Evolutionary conservation across 805 yeast species (phyloP).

Genomic region (Zygosaccharomyces kombuchaensis): DNA sequence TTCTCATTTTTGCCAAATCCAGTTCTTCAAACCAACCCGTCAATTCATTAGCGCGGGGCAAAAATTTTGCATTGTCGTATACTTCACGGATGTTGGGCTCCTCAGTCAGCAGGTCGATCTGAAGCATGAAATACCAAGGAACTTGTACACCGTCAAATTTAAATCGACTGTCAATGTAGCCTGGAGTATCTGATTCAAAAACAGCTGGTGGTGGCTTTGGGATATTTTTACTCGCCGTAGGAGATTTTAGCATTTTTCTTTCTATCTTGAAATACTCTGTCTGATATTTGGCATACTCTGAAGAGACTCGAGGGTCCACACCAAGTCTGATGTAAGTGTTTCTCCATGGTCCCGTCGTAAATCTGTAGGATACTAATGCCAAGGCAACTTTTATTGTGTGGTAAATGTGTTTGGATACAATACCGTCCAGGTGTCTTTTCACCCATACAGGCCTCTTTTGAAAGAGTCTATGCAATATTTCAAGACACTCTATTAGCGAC

Average conservation of each 20-base stretch:
- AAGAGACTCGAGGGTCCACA: slow-evolving; percentile 62
- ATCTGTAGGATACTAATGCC: slow-evolving; percentile 78
- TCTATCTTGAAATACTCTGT: slow-evolving; percentile 68
- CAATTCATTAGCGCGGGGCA: slow-evolving; percentile 40
- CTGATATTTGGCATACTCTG: slow-evolving; percentile 60
- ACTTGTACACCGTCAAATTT: slow-evolving; percentile 67
- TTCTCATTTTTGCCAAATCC: slow-evolving; percentile 59
- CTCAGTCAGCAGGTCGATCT: slow-evolving; percentile 73
- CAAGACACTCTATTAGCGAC: slow-evolving; percentile 30
- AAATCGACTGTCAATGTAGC: slow-evolving; percentile 44
- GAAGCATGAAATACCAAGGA: slow-evolving; percentile 69
- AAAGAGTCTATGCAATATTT: slow-evolving; percentile 44
- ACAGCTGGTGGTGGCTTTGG: slow-evolving; percentile 31
- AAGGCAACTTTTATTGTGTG: slow-evolving; percentile 63
- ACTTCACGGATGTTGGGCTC: slow-evolving; percentile 49
- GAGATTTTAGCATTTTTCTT: slow-evolving; percentile 25
- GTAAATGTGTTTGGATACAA: slow-evolving; percentile 44
- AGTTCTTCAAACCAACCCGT: slow-evolving; percentile 74
- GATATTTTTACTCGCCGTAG: slow-evolving; percentile 28
- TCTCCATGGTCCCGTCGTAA: slow-evolving; percentile 92
- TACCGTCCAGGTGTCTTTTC: slow-evolving; percentile 59
- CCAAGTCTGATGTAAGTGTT: slow-evolving; percentile 78
- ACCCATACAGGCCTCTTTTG: slow-evolving; percentile 80
- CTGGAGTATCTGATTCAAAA: slow-evolving; percentile 33
- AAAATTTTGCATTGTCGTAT: slow-evolving; percentile 46